phyloP scores from a whole-genome alignment of 2,329 filamentous ascomycete species.

The Cyphellophora attinorum region DNA sequence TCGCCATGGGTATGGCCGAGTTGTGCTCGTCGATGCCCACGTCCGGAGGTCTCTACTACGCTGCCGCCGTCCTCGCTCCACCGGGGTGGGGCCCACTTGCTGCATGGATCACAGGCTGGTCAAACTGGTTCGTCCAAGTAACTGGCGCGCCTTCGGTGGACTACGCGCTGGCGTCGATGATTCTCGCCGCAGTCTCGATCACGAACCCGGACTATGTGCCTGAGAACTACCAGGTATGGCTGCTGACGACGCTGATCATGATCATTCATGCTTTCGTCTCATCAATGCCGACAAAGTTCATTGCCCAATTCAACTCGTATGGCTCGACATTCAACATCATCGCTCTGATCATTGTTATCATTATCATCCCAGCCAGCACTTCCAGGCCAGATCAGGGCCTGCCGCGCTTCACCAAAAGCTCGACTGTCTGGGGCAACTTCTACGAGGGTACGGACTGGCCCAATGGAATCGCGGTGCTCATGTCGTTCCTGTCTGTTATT shows the following conservation, averaged over 20 bases:
- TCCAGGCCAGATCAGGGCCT: slow-evolving; percentile 40
- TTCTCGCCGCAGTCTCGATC: slow-evolving; percentile 61
- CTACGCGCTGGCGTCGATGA: slow-evolving; percentile 60
- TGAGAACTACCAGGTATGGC: slow-evolving; percentile 56
- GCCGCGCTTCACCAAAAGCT: slow-evolving; percentile 49
- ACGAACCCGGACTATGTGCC: slow-evolving; percentile 56
- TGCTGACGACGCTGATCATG: slow-evolving; percentile 59
- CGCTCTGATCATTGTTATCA: slow-evolving; percentile 55
- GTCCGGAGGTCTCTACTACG: slow-evolving; percentile 63
- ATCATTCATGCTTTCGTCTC: slow-evolving; percentile 58
- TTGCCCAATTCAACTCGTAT: slow-evolving; percentile 60
- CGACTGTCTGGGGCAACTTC: slow-evolving; percentile 56
- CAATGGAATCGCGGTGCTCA: slow-evolving; percentile 57
- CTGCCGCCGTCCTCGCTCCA: slow-evolving; percentile 60
- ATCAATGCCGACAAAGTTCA: slow-evolving; percentile 61
- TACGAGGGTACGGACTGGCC: slow-evolving; percentile 59
- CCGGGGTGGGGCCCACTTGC: slow-evolving; percentile 57
- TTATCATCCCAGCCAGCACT: slow-evolving; percentile 56
- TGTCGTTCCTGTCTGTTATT: slow-evolving; percentile 62
- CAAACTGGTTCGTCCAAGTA: slow-evolving; percentile 59
- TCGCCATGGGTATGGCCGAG: slow-evolving; percentile 59
- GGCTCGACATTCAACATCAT: slow-evolving; percentile 64
- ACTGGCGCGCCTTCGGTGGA: slow-evolving; percentile 58
- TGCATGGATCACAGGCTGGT: slow-evolving; percentile 62
- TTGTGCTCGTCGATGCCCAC: slow-evolving; percentile 66